Conservation (phyloP, 164 flowering plant genomes). For the Annona squamosa region DNA sequence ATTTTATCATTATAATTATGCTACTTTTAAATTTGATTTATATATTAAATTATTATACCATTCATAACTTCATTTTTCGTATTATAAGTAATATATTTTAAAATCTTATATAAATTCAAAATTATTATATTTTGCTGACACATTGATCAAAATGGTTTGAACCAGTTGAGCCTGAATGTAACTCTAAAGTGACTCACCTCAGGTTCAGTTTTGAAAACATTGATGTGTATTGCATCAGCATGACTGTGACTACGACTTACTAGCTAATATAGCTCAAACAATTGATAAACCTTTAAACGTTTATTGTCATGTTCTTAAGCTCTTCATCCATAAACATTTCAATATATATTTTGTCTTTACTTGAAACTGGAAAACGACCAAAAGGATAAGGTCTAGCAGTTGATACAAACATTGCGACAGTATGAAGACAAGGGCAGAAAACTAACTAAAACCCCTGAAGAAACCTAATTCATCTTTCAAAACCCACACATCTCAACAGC, state of each 20-base stretch:
- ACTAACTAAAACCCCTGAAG: background rate
- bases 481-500: background rate
- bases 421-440: background rate
- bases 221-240: background rate
- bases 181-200: background rate
- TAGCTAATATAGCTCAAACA: background rate
- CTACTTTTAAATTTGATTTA: too few relatives aligned
- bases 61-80: too few relatives aligned
- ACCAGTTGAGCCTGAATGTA: too few relatives aligned
- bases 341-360: background rate
- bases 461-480: background rate
- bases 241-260: background rate
- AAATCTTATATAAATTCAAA: too few relatives aligned
- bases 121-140: too few relatives aligned
- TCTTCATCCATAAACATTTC: background rate
- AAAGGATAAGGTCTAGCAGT: background rate
- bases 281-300: background rate
- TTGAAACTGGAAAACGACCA: background rate
- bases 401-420: background rate
- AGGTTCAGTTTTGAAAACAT: background rate
- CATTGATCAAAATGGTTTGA: too few relatives aligned
- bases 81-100: too few relatives aligned
- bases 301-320: background rate
- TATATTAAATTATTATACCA: too few relatives aligned
- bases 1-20: too few relatives aligned